Conservation (phyloP, 1,284 basidiomycete genomes). For the Tilletia setariae region DNA sequence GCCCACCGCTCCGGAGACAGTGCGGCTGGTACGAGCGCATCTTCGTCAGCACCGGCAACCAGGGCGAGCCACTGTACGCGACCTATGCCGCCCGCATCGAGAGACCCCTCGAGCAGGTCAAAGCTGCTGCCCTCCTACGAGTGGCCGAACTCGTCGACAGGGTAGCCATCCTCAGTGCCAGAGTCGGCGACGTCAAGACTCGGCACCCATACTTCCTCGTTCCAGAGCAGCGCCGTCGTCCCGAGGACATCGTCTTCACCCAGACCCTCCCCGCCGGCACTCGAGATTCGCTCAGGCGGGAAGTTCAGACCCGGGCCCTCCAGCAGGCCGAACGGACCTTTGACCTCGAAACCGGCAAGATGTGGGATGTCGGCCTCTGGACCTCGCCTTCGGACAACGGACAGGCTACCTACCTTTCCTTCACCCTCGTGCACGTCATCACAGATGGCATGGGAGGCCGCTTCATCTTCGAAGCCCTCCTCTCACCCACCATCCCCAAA, state of each 20-base stretch:
- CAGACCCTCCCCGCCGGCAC: not conserved
- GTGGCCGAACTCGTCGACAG: slow-evolving; percentile 5
- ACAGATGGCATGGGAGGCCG: slow-evolving; percentile 4
- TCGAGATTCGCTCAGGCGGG: not conserved
- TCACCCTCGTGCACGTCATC: slow-evolving; percentile 4
- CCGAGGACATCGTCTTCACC: not conserved
- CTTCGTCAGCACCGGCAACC: not conserved
- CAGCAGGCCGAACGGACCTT: not conserved
- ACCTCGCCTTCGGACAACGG: not conserved
- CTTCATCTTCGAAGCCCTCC: slow-evolving; percentile 10
- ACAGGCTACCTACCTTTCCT: not conserved
- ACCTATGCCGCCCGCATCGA: slow-evolving; percentile 13
- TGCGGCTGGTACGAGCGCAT: slow-evolving; percentile 11
- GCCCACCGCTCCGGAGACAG: not conserved
- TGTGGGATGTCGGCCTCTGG: slow-evolving; percentile 10
- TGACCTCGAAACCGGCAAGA: not conserved
- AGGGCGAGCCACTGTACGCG: slow-evolving; percentile 1
- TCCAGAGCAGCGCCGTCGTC: not conserved
- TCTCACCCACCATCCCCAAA: not conserved
- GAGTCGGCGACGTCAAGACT: not conserved
- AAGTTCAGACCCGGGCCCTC: not conserved
- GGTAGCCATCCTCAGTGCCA: not conserved
- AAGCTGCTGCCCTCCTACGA: not conserved
- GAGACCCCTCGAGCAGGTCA: not conserved
- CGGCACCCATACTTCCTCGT: not conserved